A percentile compares a stretch with the other conserved stretches of the same genome.
phyloP scores from a whole-genome alignment of 805 yeast genomes.

The Wickerhamiella occidentalis region DNA sequence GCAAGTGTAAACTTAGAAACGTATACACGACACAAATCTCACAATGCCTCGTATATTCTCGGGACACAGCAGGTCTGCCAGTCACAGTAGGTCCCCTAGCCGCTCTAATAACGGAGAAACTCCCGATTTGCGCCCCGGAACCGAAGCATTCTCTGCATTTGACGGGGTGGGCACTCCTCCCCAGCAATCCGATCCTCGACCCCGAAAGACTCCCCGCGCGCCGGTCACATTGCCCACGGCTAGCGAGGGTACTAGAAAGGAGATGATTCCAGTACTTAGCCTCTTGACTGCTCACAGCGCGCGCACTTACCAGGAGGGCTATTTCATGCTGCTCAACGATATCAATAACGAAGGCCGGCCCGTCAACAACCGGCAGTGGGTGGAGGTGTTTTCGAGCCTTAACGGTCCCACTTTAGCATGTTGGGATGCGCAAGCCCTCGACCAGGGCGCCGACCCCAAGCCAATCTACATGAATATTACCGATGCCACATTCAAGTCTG shows the following conservation, averaged over 20 bases:
- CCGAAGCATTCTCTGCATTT: slow-evolving; percentile 7
- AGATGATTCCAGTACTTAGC: slow-evolving; percentile 59
- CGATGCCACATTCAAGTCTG: slow-evolving; percentile 74
- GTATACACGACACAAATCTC: neutral
- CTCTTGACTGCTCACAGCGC: slow-evolving; percentile 58
- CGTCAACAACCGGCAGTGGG: slow-evolving; percentile 66
- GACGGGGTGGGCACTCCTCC: slow-evolving; percentile 8
- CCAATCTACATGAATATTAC: slow-evolving; percentile 85
- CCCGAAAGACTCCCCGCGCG: slow-evolving; percentile 4
- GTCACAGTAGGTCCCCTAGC: neutral
- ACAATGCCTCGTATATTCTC: slow-evolving; percentile 7
- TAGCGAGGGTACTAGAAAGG: slow-evolving; percentile 39
- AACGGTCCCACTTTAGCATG: slow-evolving; percentile 85
- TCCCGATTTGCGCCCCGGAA: slow-evolving; percentile 5
- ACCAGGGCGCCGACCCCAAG: slow-evolving; percentile 44
- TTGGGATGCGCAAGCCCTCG: slow-evolving; percentile 57
- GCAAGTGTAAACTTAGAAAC: neutral
- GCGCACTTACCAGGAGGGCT: slow-evolving; percentile 49
- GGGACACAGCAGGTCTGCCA: slow-evolving; percentile 3
- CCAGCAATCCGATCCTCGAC: slow-evolving; percentile 1
- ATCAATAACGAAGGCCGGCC: slow-evolving; percentile 72
- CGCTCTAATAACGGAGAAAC: neutral
- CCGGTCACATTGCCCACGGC: slow-evolving; percentile 14
- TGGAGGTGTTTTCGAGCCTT: slow-evolving; percentile 82
- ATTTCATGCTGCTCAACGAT: slow-evolving; percentile 33